Percentiles rank a stretch among this genome's conserved stretches.
Evolutionary conservation across 148 eudicot species (phyloP).

Genomic region (Nepenthes gracilis): DNA sequence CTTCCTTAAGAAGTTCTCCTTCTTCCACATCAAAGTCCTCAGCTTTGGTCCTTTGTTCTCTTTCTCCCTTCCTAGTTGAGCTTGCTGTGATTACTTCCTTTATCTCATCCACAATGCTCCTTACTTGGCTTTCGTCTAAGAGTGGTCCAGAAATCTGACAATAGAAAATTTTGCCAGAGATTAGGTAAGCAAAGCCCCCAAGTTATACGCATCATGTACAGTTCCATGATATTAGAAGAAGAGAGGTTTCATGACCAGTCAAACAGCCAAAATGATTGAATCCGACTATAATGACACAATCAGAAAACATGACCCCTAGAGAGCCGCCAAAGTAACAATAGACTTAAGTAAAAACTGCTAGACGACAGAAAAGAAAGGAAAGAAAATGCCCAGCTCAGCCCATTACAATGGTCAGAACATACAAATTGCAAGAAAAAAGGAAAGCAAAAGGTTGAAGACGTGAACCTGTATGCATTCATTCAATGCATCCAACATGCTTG

Average conservation of each 20-base stretch:
- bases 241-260: too few species aligned
- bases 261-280: neutral
- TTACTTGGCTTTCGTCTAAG: constrained; percentile 81
- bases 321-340: too few species aligned
- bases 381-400: neutral
- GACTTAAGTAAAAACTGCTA: too few species aligned
- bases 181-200: neutral
- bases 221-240: too few species aligned
- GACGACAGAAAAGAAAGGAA: neutral
- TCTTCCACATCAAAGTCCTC: constrained; percentile 99
- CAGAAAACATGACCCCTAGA: too few species aligned
- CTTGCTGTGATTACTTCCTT: constrained; percentile 93
- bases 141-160: constrained; percentile 69
- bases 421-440: neutral
- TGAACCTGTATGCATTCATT: constrained; percentile 90
- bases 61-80: constrained; percentile 70
- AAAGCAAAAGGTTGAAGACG: neutral
- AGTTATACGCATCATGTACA: too few species aligned
- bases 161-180: neutral
- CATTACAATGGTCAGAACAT: neutral
- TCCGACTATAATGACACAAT: too few species aligned
- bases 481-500: constrained; percentile 84
- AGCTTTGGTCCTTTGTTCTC: constrained; percentile 86
- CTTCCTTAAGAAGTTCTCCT: constrained; percentile 78
- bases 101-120: constrained; percentile 80